Evolutionary conservation across 306 rosid species (phyloP).

Genomic region (Begonia masoniana): DNA sequence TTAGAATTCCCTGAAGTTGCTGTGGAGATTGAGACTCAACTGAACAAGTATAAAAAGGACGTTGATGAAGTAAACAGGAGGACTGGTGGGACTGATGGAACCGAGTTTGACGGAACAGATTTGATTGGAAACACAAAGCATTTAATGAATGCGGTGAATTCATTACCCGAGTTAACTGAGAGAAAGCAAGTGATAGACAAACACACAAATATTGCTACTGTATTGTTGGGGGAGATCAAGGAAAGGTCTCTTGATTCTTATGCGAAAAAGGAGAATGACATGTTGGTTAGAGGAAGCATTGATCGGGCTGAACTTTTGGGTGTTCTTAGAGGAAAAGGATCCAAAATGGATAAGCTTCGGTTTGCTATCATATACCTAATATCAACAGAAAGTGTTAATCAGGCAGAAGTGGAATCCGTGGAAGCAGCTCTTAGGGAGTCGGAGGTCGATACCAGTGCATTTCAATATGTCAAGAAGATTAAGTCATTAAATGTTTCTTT

Average conservation of each 20-base stretch:
- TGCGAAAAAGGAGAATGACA: constrained; percentile 85
- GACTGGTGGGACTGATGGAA: constrained; percentile 70
- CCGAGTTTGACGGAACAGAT: constrained; percentile 88
- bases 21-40: constrained; percentile 79
- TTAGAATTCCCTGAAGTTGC: constrained; percentile 93
- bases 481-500: constrained; percentile 70
- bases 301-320: constrained; percentile 64
- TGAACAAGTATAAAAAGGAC: constrained; percentile 80
- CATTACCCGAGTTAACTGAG: constrained; percentile 87
- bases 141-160: constrained; percentile 96
- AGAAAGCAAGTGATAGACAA: constrained; percentile 92
- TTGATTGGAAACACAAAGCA: constrained; percentile 90
- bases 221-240: constrained; percentile 88
- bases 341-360: constrained; percentile 83
- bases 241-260: constrained; percentile 89
- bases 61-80: constrained; percentile 93
- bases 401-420: constrained; percentile 71
- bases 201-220: constrained; percentile 90
- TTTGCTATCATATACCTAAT: constrained; percentile 83
- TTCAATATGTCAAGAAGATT: constrained; percentile 90
- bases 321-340: constrained; percentile 76
- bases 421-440: constrained; percentile 71
- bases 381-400: constrained; percentile 72
- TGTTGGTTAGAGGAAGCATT: constrained; percentile 81
- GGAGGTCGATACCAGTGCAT: constrained; percentile 81